Evolutionary conservation across 306 rosid species (phyloP).

Genomic region (Chamaecrista fasciculata): DNA sequence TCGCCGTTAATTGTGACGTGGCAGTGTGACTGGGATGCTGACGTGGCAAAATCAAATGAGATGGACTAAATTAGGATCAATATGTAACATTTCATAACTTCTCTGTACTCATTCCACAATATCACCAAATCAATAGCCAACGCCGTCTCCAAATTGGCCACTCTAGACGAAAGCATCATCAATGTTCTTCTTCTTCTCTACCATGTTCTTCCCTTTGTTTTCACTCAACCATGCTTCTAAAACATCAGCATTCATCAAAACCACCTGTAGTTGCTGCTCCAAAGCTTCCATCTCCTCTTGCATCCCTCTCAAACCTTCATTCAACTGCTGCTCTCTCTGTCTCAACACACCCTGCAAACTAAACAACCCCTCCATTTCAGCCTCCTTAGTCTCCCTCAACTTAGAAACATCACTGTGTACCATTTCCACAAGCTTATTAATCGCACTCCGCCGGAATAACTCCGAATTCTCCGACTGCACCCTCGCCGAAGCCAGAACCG

Average conservation of each 20-base stretch:
- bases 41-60: no score
- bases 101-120: no score
- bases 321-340: conserved; percentile 59
- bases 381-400: conserved; percentile 65
- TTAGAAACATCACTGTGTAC: conserved; percentile 52
- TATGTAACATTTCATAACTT: no score
- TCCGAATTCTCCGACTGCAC: conserved; percentile 36
- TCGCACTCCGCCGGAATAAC: conserved; percentile 61
- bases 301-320: conserved; percentile 70
- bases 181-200: conserved; percentile 24
- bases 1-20: no score
- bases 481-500: conserved; percentile 31
- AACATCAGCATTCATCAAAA: conserved; percentile 74
- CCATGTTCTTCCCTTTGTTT: conserved; percentile 51
- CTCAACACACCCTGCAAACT: conserved; percentile 57
- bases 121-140: no score
- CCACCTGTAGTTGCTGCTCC: conserved; percentile 87
- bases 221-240: conserved; percentile 75
- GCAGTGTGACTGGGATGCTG: no score
- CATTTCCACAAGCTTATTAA: conserved; percentile 74
- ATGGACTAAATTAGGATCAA: no score
- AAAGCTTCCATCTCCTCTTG: conserved; percentile 72
- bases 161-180: conserved; percentile 72
- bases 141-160: no score
- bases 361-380: conserved; percentile 73